These are phyloP conservation scores for Malassezia japonica DNA, from an alignment of 1,284 basidiomycete species.

Conservation along the genomic window DNA sequence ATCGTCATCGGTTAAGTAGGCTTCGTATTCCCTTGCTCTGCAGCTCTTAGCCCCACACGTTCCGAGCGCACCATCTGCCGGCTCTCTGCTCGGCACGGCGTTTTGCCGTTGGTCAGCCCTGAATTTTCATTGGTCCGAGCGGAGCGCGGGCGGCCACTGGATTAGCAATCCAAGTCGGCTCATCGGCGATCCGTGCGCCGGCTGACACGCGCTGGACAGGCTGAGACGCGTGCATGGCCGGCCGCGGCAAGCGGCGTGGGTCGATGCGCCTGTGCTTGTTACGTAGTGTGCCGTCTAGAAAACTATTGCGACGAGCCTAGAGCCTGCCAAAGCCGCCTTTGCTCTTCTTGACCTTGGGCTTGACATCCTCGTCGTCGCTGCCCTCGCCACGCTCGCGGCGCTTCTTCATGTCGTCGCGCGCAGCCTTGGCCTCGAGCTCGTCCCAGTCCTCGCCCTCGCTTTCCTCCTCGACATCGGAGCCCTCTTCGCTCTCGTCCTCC, in stretches of 20 bases:
- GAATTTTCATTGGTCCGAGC: no score
- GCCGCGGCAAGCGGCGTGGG: no score
- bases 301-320: no score
- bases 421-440: conserved; percentile 70
- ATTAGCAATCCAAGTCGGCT: no score
- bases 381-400: conserved; percentile 25
- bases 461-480: conserved; percentile 65
- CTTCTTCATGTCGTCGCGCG: conserved; percentile 38
- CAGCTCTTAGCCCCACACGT: no score
- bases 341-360: conserved; percentile 11
- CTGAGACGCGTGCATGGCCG: no score
- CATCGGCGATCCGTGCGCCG: no score
- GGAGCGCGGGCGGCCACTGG: no score
- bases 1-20: conserved; percentile 17
- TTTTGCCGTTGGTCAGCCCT: background rate
- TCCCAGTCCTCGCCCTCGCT: conserved; percentile 75
- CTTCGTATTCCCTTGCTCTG: background rate
- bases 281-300: no score
- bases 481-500: conserved; percentile 36
- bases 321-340: conserved; percentile 7
- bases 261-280: no score
- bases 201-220: no score
- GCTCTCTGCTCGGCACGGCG: background rate
- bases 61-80: background rate
- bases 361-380: conserved; percentile 18